Conservation (phyloP, 257 asterid genomes). For the Gentiana macrophylla region DNA sequence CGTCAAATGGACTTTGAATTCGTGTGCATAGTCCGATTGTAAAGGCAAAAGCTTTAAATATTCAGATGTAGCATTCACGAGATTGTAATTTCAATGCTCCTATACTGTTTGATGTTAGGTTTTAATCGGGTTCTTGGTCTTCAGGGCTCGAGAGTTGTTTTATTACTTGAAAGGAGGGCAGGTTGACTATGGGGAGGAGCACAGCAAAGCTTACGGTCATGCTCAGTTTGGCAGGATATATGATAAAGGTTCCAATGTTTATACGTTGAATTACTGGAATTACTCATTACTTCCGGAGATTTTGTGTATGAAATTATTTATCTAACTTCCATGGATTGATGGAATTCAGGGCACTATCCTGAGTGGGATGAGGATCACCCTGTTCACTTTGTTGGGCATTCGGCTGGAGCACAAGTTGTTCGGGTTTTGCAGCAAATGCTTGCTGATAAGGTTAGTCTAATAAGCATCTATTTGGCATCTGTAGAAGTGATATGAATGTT, state of each 20-base stretch:
- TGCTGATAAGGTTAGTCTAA: slow-evolving; percentile 59
- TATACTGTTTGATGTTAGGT: not conserved
- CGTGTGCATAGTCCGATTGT: too few relatives aligned
- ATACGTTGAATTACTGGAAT: too few relatives aligned
- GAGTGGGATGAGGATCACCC: slow-evolving; percentile 98
- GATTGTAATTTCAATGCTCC: not conserved
- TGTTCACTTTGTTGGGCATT: slow-evolving; percentile 92
- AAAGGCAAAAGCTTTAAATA: too few relatives aligned
- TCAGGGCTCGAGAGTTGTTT: slow-evolving; percentile 93
- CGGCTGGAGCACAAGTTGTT: slow-evolving; percentile 93
- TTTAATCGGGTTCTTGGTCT: slow-evolving; percentile 21
- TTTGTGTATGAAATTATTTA: not conserved
- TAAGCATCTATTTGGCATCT: not conserved
- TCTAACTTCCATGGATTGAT: not conserved
- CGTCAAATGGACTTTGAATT: too few relatives aligned
- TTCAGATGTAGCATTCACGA: too few relatives aligned
- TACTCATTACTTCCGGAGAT: not conserved
- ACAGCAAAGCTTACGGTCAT: slow-evolving; percentile 84
- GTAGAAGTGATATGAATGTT: not conserved
- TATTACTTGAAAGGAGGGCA: slow-evolving; percentile 94
- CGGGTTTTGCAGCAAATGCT: slow-evolving; percentile 97
- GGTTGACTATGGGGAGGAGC: slow-evolving; percentile 96
- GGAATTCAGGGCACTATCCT: slow-evolving; percentile 65
- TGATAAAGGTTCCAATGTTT: slow-evolving; percentile 42
- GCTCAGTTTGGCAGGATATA: slow-evolving; percentile 68